These are phyloP conservation scores for Saccharum hybrid DNA, from an alignment of 202 grass and related monocot genomes.

Conservation along the genomic window DNA sequence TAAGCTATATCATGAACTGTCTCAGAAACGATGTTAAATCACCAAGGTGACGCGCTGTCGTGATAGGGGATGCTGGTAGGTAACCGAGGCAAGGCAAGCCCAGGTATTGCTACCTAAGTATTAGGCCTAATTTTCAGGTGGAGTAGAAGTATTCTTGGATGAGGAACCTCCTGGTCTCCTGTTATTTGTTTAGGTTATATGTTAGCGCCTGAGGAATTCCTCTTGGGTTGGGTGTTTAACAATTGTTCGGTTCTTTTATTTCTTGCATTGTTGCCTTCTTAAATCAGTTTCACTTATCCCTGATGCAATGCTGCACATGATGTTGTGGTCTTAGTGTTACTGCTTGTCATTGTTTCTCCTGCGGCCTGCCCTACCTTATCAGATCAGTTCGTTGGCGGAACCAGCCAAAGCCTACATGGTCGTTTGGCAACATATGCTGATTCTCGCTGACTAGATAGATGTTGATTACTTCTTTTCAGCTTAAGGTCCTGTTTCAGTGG, in stretches of 20 bases:
- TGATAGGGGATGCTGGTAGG: slow-evolving; percentile 42
- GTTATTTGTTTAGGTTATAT: slow-evolving; percentile 53
- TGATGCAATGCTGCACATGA: background rate
- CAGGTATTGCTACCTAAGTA: slow-evolving; percentile 38
- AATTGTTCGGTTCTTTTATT: slow-evolving; percentile 17
- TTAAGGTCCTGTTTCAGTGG: background rate
- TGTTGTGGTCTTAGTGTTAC: background rate
- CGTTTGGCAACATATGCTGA: background rate
- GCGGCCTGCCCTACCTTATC: background rate
- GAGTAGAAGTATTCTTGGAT: slow-evolving; percentile 55
- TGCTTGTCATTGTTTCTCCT: slow-evolving; percentile 1
- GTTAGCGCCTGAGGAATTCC: slow-evolving; percentile 40
- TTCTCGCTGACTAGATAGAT: background rate
- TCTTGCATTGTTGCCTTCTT: slow-evolving; percentile 24
- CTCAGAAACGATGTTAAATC: slow-evolving; percentile 30
- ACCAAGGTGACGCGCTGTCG: slow-evolving; percentile 33
- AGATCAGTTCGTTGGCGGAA: background rate
- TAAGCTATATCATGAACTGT: background rate
- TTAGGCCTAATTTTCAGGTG: slow-evolving; percentile 41
- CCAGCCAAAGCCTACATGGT: background rate
- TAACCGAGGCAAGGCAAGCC: slow-evolving; percentile 21
- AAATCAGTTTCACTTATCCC: background rate
- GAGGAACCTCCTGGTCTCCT: slow-evolving; percentile 26
- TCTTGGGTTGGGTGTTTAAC: slow-evolving; percentile 41
- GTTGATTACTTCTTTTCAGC: no score